A percentile compares a stretch with the other conserved stretches of the same genome.
Evolutionary conservation across 1,139 yeast genomes (phyloP).

Genomic region (Geotrichum australiense): DNA sequence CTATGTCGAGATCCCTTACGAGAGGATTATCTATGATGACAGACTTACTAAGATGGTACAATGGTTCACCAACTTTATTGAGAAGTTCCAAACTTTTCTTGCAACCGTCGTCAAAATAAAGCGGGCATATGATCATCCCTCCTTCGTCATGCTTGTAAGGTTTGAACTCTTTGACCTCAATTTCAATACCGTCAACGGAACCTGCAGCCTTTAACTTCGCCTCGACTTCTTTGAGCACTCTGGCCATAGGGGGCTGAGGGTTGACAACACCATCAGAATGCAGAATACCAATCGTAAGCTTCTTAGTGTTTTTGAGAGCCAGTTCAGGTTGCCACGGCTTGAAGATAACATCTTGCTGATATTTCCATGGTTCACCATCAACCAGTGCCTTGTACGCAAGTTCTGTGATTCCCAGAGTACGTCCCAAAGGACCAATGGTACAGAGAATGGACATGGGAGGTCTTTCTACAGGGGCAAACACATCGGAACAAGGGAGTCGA

Average conservation of each 20-base stretch:
- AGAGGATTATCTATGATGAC: slow-evolving; percentile 19
- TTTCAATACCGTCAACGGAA: slow-evolving; percentile 23
- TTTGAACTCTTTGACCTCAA: slow-evolving; percentile 41
- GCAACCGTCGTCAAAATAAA: slow-evolving; percentile 47
- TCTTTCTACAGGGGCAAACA: slow-evolving; percentile 45
- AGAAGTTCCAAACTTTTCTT: slow-evolving; percentile 32
- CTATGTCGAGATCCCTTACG: slow-evolving; percentile 24
- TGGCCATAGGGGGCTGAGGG: slow-evolving; percentile 47
- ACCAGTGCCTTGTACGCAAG: slow-evolving; percentile 48
- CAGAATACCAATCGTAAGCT: slow-evolving; percentile 34
- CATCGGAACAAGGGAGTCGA: slow-evolving; percentile 38
- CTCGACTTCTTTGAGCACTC: slow-evolving; percentile 37
- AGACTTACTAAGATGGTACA: slow-evolving; percentile 26
- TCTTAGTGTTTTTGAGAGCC: slow-evolving; percentile 29
- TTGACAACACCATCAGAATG: slow-evolving; percentile 33
- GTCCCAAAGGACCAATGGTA: slow-evolving; percentile 43
- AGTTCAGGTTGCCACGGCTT: slow-evolving; percentile 44
- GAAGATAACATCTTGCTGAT: slow-evolving; percentile 44
- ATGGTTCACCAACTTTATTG: slow-evolving; percentile 44
- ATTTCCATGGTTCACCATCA: slow-evolving; percentile 49
- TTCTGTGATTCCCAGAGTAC: slow-evolving; percentile 50
- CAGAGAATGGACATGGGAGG: slow-evolving; percentile 38
- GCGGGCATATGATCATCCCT: slow-evolving; percentile 35
- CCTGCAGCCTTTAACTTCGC: slow-evolving; percentile 27
- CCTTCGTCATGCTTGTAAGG: slow-evolving; percentile 36